Base-by-base conservation (phyloP, 2,329 filamentous ascomycete species). In the Microdochium trichocladiopsis region DNA sequence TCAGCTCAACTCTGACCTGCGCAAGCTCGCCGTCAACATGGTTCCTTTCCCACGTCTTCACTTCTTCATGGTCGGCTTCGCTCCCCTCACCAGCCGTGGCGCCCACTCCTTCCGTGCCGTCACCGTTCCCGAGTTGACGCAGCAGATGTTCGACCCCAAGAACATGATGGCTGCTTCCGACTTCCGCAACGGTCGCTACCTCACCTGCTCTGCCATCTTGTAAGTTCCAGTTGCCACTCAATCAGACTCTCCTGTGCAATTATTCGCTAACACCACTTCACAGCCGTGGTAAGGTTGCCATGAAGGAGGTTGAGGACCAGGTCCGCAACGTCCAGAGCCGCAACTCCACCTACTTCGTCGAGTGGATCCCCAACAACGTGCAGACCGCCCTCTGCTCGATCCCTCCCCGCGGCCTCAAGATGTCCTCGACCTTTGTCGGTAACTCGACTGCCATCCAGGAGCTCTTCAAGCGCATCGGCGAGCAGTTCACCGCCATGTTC, bases 81-180 rank as follows among this genome's bases (percentile, higher is more conserved):
- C 94, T 75, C 94, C 94, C 71, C 84, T 99, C 69, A 99, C 94
- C 73, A 95, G 90, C 77, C 87, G 88, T 74, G 86, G 86, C 66
- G 88, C 93, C 62, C 76, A 95, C 83, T 90, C 89, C 64, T 99
- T 97, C 93, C 94, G 94, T 71, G 93, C 94, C 62, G 88, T 97
- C 74, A 92, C 87, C 69, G 94, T 99, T 57, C 93, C 94, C 54
- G 94, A 99, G 83, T 84, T 99, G 74, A 97, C 94, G 68, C 94
- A 99, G 82, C 94, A 99, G 78, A 97, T 99, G 91, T 99, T 95
- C 82, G 94, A 99, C 82, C 93, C 94, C 69, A 99, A 97, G 91
- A 99, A 99, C 87, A 99, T 99, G 93, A 99, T 99, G 94, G 94
- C 94, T 78, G 94, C 94, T 61, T 95, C 92, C 59, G 94, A 99